Evolutionary conservation across 2,329 filamentous ascomycete species (phyloP), one percentile per base, ranked within the genome.

Genomic region (Boeremia lycopersici): DNA sequence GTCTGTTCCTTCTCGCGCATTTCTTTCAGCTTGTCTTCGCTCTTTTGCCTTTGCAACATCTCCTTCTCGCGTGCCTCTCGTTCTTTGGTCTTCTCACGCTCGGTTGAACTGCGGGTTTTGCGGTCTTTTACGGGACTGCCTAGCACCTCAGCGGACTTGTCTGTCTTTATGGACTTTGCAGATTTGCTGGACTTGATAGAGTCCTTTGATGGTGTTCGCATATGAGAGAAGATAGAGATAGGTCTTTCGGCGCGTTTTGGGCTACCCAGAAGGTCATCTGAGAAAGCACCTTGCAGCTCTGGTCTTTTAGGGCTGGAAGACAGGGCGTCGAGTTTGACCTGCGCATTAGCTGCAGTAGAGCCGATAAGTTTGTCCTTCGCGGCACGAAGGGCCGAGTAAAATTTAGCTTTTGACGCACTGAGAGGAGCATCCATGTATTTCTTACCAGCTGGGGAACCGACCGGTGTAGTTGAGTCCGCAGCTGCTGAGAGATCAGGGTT

Each of bases 341-440:
- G 82, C 40, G 83, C 83, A 58, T 84, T 84, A 11, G 82, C 74
- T 39, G 81, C 79, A 54, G 82, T 85, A 58, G 83, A 93, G 63
- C 89, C 96, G 15, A 89, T 91, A 59, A 97, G 88, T 43, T 97
- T 84, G 12, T 89, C 90, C 73, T 90, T 93, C 4, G 93, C 95
- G 50, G 88, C 90, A 75, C 92, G 93, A 65, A 97, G 81, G 56
- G 96, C 92, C 9, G 93, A 96, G 41, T 93, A 96, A 42, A 98
- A 81, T 72, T 92, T 96, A 69, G 90, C 91, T 78, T 96, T 98
- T 26, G 95, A 93, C 46, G 95, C 91, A 74, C 93, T 96, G 55
- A 97, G 76, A 5, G 91, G 91, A 54, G 89, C 93, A 62, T 96
- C 92, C 72, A 60, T 82, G 78, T 73, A 83, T 77, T 73, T 82